Conservation (phyloP, 1,284 basidiomycete species). For the Malassezia yamatoensis region DNA sequence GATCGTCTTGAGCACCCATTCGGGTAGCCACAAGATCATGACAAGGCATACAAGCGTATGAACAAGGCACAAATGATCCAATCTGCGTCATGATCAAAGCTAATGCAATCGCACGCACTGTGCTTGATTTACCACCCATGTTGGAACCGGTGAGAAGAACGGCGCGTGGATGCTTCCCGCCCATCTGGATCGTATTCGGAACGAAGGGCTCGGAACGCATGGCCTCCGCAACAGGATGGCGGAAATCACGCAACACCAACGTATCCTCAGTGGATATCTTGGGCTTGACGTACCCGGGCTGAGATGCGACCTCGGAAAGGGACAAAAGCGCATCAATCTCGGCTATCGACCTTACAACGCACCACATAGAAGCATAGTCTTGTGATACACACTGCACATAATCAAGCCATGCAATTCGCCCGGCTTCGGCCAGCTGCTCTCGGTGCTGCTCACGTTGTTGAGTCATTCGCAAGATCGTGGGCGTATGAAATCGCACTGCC, state of each 20-base stretch:
- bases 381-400: conserved; percentile 22
- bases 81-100: conserved; percentile 52
- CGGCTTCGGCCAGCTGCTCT: conserved; percentile 61
- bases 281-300: conserved; percentile 27
- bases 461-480: conserved; percentile 59
- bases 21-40: conserved; percentile 75
- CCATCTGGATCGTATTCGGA: conserved; percentile 32
- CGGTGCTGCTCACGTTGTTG: conserved; percentile 66
- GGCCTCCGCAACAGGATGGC: conserved; percentile 40
- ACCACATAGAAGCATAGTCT: conserved; percentile 27
- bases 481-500: conserved; percentile 70
- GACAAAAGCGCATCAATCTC: conserved; percentile 29
- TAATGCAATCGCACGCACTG: conserved; percentile 36
- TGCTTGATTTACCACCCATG: conserved; percentile 60
- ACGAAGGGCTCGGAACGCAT: conserved; percentile 24
- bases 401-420: conserved; percentile 21
- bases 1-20: conserved; percentile 74
- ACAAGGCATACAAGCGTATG: conserved; percentile 61
- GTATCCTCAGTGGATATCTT: conserved; percentile 7
- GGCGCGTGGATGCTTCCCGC: conserved; percentile 11
- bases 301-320: conserved; percentile 24
- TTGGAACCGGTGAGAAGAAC: conserved; percentile 45
- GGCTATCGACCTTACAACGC: conserved; percentile 26
- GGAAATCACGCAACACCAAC: conserved; percentile 25
- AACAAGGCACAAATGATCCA: conserved; percentile 58